Conservation (phyloP, 768 basidiomycete species). For the Hygrocybe coccinea region DNA sequence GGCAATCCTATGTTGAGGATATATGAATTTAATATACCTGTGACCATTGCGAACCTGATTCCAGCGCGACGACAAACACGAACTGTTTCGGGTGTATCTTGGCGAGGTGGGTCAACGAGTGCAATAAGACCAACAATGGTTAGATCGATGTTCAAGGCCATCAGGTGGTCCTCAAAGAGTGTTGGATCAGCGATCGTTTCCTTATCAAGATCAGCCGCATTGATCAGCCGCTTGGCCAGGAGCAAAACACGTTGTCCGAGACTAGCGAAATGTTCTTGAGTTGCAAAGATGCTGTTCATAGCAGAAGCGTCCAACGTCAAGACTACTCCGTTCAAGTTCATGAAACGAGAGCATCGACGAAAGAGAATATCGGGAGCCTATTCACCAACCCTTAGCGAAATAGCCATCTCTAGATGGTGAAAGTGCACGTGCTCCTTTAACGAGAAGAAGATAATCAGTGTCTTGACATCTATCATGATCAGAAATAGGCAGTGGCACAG, state of each 20-base stretch:
- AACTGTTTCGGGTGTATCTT: conserved; percentile 50
- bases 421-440: conserved; percentile 35
- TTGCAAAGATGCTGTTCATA: conserved; percentile 27
- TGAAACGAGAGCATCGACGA: conserved; percentile 36
- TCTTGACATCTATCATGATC: conserved; percentile 15
- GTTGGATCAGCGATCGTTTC: conserved; percentile 23
- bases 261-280: conserved; percentile 47
- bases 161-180: conserved; percentile 42
- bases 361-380: conserved; percentile 49
- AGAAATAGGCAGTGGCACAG: background rate
- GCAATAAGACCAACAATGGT: conserved; percentile 56
- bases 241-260: conserved; percentile 61
- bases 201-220: conserved; percentile 29
- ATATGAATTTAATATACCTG: conserved; percentile 28
- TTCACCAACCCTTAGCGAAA: background rate
- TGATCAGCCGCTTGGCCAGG: conserved; percentile 44
- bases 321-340: conserved; percentile 34
- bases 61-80: conserved; percentile 50
- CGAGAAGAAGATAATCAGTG: conserved; percentile 30
- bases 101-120: conserved; percentile 54
- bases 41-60: conserved; percentile 61
- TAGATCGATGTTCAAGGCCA: conserved; percentile 40
- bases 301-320: conserved; percentile 29
- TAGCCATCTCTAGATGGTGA: conserved; percentile 19
- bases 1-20: no score